A percentile compares a stretch with the other conserved stretches of the same genome.
Evolutionary conservation across 1,139 yeast genomes (phyloP).

Genomic region (Blastobotrys arbuscula): DNA sequence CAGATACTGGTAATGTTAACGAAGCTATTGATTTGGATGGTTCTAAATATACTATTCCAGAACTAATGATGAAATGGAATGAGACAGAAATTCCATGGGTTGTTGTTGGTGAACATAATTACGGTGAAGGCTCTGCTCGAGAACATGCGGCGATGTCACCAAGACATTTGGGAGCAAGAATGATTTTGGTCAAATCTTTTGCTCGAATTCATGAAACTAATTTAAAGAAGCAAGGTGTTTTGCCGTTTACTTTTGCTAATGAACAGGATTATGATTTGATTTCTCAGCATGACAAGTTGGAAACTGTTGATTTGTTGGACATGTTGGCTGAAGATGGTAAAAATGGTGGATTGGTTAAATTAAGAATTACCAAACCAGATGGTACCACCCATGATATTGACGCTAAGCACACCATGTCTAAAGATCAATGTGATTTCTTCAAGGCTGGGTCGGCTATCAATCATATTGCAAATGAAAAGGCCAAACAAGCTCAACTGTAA

Average conservation of each 20-base stretch:
- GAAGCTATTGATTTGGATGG: conserved; percentile 86
- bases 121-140: conserved; percentile 99
- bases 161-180: conserved; percentile 83
- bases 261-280: conserved; percentile 83
- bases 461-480: conserved; percentile 59
- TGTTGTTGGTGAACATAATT: conserved; percentile 95
- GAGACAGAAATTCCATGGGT: conserved; percentile 80
- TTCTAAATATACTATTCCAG: conserved; percentile 72
- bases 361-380: conserved; percentile 67
- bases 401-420: conserved; percentile 93
- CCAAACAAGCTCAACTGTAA: too few relatives aligned
- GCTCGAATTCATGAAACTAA: conserved; percentile 94
- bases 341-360: conserved; percentile 73
- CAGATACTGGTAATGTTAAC: conserved; percentile 94
- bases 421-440: conserved; percentile 92
- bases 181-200: conserved; percentile 87
- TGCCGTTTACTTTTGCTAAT: conserved; percentile 86
- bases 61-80: conserved; percentile 94
- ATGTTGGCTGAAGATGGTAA: conserved; percentile 76
- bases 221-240: conserved; percentile 92
- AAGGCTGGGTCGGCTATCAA: conserved; percentile 97
- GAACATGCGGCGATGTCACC: conserved; percentile 98
- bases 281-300: conserved; percentile 68
- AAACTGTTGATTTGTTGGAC: conserved; percentile 71
- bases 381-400: conserved; percentile 67